Conservation (phyloP, 352 stramenopile genomes). For the Pythium biforme region DNA sequence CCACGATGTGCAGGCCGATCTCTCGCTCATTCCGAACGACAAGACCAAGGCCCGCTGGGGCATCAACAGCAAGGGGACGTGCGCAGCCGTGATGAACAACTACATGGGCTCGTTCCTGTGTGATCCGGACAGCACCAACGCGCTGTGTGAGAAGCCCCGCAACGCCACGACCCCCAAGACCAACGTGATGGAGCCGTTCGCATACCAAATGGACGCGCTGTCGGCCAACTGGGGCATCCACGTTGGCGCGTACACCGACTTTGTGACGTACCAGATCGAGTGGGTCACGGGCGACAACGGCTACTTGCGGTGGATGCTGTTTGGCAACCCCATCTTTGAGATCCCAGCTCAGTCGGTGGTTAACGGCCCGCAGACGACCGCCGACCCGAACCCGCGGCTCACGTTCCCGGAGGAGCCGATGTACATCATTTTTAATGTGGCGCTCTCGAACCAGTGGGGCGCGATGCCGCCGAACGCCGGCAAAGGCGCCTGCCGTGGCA, state of each 20-base stretch:
- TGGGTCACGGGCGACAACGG: conserved; percentile 67
- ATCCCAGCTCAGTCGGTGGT: conserved; percentile 56
- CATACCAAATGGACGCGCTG: conserved; percentile 76
- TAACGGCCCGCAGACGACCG: conserved; percentile 41
- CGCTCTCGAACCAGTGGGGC: conserved; percentile 87
- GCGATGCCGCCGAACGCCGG: conserved; percentile 55
- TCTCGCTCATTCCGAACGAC: conserved; percentile 47
- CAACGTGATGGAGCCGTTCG: conserved; percentile 59
- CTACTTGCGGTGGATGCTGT: conserved; percentile 69
- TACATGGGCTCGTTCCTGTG: conserved; percentile 67
- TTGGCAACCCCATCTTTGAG: conserved; percentile 62
- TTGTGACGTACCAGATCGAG: conserved; percentile 63
- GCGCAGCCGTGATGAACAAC: conserved; percentile 56
- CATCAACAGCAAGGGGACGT: conserved; percentile 68
- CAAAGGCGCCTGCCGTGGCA: conserved; percentile 47
- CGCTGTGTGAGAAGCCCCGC: conserved; percentile 39
- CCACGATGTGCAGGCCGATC: conserved; percentile 52
- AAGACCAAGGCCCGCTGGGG: conserved; percentile 49
- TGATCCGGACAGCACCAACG: conserved; percentile 59
- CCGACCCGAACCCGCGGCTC: conserved; percentile 48
- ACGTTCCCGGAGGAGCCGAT: conserved; percentile 86
- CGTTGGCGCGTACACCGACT: conserved; percentile 60
- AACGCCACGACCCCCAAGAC: conserved; percentile 48
- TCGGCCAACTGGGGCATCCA: conserved; percentile 71
- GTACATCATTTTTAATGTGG: conserved; percentile 95